These are phyloP conservation scores for Amanita pseudoporphyria DNA, from an alignment of 768 basidiomycete genomes.

Conservation along the genomic window DNA sequence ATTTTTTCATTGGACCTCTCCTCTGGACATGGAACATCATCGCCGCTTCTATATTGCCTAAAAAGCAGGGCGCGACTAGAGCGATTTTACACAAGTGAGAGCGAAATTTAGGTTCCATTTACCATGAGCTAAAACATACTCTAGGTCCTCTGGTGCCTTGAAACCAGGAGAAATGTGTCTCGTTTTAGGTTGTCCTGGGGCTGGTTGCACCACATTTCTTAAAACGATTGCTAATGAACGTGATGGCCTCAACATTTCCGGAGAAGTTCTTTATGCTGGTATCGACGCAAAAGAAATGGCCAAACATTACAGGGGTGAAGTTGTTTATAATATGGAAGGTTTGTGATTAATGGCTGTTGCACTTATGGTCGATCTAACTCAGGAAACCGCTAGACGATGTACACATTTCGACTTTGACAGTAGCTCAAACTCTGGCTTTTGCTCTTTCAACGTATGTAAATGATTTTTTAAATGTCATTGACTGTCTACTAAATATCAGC, in stretches of 20 bases:
- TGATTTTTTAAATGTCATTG: not conserved
- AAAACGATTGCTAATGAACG: constrained; percentile 76
- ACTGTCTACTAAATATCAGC: not conserved
- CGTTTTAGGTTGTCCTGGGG: constrained; percentile 73
- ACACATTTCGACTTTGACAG: constrained; percentile 76
- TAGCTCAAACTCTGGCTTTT: constrained; percentile 67
- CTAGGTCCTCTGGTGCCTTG: constrained; percentile 55
- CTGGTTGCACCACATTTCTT: constrained; percentile 82
- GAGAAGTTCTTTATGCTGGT: constrained; percentile 77
- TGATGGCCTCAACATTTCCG: constrained; percentile 52
- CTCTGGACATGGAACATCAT: constrained; percentile 35
- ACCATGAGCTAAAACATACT: constrained; percentile 1
- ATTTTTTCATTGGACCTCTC: constrained; percentile 45
- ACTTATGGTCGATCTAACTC: not conserved
- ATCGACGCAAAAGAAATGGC: constrained; percentile 69
- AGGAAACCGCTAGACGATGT: constrained; percentile 50
- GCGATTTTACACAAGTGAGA: constrained; percentile 53
- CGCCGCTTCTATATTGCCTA: constrained; percentile 30
- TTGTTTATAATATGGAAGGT: constrained; percentile 75
- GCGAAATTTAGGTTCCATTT: not conserved
- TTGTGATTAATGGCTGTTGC: not conserved
- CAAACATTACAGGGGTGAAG: constrained; percentile 70
- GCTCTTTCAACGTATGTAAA: constrained; percentile 46
- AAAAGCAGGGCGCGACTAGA: constrained; percentile 27
- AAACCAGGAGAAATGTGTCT: constrained; percentile 84